Conservation (phyloP, 1,284 basidiomycete species). For the Sparassis latifolia region DNA sequence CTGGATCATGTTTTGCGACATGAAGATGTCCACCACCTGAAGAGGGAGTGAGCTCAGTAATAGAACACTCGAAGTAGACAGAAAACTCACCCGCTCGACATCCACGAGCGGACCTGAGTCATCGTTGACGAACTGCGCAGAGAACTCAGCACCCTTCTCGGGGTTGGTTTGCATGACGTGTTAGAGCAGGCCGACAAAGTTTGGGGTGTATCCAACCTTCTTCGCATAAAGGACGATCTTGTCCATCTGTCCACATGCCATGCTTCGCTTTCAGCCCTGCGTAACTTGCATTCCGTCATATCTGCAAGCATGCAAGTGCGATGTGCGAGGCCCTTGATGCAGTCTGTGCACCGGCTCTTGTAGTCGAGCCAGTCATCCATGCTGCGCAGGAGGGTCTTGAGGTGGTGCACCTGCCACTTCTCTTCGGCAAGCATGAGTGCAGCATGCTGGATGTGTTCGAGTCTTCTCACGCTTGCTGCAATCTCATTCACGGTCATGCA, state of each 20-base stretch:
- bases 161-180: slow-evolving; percentile 75
- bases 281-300: slow-evolving; percentile 40
- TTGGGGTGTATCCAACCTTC: slow-evolving; percentile 74
- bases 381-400: slow-evolving; percentile 47
- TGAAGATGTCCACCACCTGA: slow-evolving; percentile 95
- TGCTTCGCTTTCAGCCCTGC: slow-evolving; percentile 36
- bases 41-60: not conserved
- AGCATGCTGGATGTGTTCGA: slow-evolving; percentile 29
- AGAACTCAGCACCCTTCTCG: slow-evolving; percentile 98
- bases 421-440: slow-evolving; percentile 52
- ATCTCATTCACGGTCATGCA: slow-evolving; percentile 16
- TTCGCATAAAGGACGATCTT: slow-evolving; percentile 39
- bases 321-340: slow-evolving; percentile 44
- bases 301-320: slow-evolving; percentile 44
- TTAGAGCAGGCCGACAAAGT: slow-evolving; percentile 93
- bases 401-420: slow-evolving; percentile 49
- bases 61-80: slow-evolving; percentile 1
- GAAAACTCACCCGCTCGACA: slow-evolving; percentile 70
- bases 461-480: slow-evolving; percentile 14
- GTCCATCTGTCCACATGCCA: slow-evolving; percentile 40
- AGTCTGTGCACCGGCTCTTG: slow-evolving; percentile 47
- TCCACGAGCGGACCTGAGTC: slow-evolving; percentile 65
- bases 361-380: slow-evolving; percentile 51
- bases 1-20: slow-evolving; percentile 99
- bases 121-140: slow-evolving; percentile 74